Evolutionary conservation across 176 grass and related monocot genomes (phyloP).

Genomic region (Oryza glumipatula): DNA sequence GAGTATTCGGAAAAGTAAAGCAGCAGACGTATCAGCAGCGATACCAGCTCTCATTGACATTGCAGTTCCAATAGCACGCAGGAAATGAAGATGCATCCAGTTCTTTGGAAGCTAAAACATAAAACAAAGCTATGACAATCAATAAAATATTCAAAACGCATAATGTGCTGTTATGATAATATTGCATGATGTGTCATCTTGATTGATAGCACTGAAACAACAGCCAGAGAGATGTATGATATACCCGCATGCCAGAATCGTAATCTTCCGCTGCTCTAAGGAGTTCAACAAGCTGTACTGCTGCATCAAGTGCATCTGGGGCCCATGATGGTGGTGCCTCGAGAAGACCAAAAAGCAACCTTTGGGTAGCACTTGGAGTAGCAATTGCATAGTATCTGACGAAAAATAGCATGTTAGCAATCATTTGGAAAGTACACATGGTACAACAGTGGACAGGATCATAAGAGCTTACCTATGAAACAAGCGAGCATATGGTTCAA

Average conservation of each 20-base stretch:
- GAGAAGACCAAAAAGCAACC: conserved; percentile 94
- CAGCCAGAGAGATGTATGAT: conserved; percentile 12
- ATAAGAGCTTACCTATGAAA: conserved; percentile 77
- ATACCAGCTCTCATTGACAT: conserved; percentile 99
- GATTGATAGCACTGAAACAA: conserved; percentile 27
- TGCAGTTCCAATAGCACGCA: conserved; percentile 92
- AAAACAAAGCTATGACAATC: conserved; percentile 30
- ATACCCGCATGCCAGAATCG: conserved; percentile 87
- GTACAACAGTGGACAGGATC: conserved; percentile 20
- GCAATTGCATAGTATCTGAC: conserved; percentile 96
- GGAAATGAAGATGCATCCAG: conserved; percentile 98
- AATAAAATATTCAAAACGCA: conserved; percentile 19
- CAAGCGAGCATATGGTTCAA: conserved; percentile 94
- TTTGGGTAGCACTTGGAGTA: conserved; percentile 97
- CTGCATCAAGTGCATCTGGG: conserved; percentile 98
- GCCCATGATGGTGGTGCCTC: conserved; percentile 99
- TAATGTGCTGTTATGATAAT: conserved; percentile 7
- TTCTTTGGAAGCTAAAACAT: conserved; percentile 85
- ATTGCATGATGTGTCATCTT: conserved; percentile 20
- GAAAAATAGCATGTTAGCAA: conserved; percentile 29
- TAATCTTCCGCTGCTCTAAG: conserved; percentile 99
- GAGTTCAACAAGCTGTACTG: conserved; percentile 99
- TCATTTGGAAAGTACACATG: conserved; percentile 22
- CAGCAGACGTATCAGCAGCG: conserved; percentile 91
- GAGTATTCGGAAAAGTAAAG: conserved; percentile 96